phyloP scores from a whole-genome alignment of 352 stramenopile species.

The Aphanomyces cochlioides region DNA sequence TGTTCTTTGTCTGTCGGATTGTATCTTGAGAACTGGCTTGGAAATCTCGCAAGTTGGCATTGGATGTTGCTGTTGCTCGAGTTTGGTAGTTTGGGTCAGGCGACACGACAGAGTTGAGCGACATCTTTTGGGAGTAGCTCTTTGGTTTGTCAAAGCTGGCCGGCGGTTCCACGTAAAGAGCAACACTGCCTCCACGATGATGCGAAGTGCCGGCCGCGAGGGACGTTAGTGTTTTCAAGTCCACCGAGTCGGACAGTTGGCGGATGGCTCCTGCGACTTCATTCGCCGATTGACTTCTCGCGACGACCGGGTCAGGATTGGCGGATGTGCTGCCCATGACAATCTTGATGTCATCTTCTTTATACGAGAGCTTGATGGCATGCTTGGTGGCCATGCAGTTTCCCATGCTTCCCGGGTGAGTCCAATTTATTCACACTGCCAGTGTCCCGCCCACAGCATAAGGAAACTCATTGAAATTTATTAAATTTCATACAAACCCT shows the following conservation, averaged over 20 bases:
- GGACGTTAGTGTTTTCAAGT: slow-evolving; percentile 23
- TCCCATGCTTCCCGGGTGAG: not conserved
- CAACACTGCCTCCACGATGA: not conserved
- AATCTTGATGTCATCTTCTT: slow-evolving; percentile 10
- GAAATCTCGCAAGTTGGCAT: not conserved
- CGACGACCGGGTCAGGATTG: not conserved
- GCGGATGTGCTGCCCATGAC: slow-evolving; percentile 5
- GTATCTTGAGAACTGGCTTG: slow-evolving; percentile 2
- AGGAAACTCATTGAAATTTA: no score
- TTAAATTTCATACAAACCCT: no score
- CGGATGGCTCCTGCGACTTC: slow-evolving; percentile 23
- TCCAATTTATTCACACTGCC: not conserved
- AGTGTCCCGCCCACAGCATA: not conserved
- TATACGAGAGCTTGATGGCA: slow-evolving; percentile 5
- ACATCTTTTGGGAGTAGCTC: no score
- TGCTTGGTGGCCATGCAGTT: slow-evolving; percentile 29
- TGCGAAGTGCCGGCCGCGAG: not conserved
- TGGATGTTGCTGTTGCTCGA: not conserved
- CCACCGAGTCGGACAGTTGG: slow-evolving; percentile 10
- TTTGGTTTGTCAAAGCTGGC: no score
- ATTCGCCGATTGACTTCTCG: not conserved
- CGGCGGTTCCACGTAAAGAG: not conserved
- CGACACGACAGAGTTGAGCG: no score
- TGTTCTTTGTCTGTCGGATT: slow-evolving; percentile 17
- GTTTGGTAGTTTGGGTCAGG: no score